Conservation (phyloP, 192 early-diverging fungal species). For the Irineochytrium annulatum region DNA sequence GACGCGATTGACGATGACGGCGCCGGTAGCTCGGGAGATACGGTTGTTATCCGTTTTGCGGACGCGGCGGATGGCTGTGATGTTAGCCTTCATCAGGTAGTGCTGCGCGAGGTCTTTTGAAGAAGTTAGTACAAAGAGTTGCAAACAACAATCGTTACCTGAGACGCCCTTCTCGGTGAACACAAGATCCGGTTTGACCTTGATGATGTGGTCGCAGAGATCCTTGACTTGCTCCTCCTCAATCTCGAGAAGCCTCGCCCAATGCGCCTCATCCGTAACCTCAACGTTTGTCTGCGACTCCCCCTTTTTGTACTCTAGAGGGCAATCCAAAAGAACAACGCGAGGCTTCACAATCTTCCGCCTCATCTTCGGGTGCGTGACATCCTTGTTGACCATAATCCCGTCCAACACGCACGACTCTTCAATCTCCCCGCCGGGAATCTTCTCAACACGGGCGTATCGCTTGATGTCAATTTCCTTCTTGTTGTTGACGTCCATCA, state of each 20-base stretch:
- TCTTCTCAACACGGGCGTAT: conserved; percentile 96
- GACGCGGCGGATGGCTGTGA: conserved; percentile 95
- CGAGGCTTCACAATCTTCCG: conserved; percentile 94
- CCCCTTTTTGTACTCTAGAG: conserved; percentile 99
- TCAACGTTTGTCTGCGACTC: conserved; percentile 99
- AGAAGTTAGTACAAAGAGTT: not conserved
- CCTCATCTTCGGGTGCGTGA: conserved; percentile 96
- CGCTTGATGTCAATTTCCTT: conserved; percentile 97
- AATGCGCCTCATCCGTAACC: conserved; percentile 94
- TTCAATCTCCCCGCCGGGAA: conserved; percentile 98
- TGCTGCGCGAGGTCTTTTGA: conserved; percentile 90
- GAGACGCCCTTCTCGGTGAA: conserved; percentile 99
- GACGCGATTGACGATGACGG: conserved; percentile 91
- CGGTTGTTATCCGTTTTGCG: conserved; percentile 99
- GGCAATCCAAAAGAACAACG: conserved; percentile 94
- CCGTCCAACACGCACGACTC: conserved; percentile 93
- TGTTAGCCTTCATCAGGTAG: conserved; percentile 95
- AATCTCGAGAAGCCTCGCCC: conserved; percentile 93
- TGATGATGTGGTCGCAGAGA: conserved; percentile 94
- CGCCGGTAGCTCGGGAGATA: conserved; percentile 95
- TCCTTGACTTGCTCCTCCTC: conserved; percentile 98
- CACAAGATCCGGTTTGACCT: conserved; percentile 94
- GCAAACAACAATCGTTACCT: conserved; percentile 35
- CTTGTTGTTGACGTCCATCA: conserved; percentile 61
- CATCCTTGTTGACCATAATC: conserved; percentile 99